A percentile compares a stretch with the other conserved stretches of the same genome.
Evolutionary conservation across 2,329 filamentous ascomycete species (phyloP).

Genomic region (Dothistroma pini): DNA sequence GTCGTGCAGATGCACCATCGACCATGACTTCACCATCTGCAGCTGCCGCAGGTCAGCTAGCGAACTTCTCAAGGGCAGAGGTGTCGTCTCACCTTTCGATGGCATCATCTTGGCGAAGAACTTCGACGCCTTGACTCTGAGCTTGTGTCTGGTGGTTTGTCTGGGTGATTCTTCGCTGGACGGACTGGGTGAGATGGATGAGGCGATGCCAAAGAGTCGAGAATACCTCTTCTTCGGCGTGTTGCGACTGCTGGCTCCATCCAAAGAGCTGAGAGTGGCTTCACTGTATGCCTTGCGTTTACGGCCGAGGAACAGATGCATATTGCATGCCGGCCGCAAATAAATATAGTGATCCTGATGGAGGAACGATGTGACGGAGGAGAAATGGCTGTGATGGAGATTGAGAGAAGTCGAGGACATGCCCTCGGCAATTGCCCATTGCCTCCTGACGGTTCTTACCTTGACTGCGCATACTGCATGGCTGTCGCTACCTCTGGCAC

Average conservation of each 20-base stretch:
- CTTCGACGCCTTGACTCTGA: slow-evolving; percentile 19
- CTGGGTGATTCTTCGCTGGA: neutral
- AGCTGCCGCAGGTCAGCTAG: neutral
- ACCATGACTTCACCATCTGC: slow-evolving; percentile 1
- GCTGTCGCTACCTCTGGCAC: neutral
- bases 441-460: neutral
- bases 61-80: neutral
- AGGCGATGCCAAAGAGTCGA: slow-evolving; percentile 14
- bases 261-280: neutral
- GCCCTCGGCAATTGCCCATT: neutral
- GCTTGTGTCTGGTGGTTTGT: neutral
- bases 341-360: neutral
- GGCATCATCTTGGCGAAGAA: slow-evolving; percentile 10
- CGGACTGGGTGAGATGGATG: neutral
- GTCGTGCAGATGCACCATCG: slow-evolving; percentile 20
- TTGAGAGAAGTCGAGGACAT: neutral
- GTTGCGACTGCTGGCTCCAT: neutral
- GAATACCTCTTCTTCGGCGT: slow-evolving; percentile 13
- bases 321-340: slow-evolving; percentile 15
- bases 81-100: slow-evolving; percentile 7
- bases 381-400: neutral
- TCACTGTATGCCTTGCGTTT: slow-evolving; percentile 1
- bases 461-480: neutral
- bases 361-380: too few relatives aligned
- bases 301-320: slow-evolving; percentile 13